Evolutionary conservation across 2,329 filamentous ascomycete species (phyloP).

Genomic region (Hypoxylon sp.): DNA sequence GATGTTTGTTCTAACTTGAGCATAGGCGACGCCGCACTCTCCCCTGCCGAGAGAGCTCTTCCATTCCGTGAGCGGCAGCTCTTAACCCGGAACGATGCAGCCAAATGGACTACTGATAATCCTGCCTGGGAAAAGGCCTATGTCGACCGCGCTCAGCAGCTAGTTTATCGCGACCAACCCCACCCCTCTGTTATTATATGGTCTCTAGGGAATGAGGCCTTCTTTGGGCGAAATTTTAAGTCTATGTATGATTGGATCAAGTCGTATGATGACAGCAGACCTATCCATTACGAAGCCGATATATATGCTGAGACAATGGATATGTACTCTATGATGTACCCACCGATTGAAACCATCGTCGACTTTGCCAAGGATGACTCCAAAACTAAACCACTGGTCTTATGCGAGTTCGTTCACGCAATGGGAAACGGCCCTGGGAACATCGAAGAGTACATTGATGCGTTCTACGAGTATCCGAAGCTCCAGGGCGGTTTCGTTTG

Average conservation of each 20-base stretch:
- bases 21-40: slow-evolving; percentile 49
- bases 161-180: slow-evolving; percentile 74
- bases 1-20: slow-evolving; percentile 27
- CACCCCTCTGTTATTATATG: slow-evolving; percentile 75
- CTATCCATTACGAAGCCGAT: slow-evolving; percentile 73
- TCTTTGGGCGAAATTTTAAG: slow-evolving; percentile 72
- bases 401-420: slow-evolving; percentile 65
- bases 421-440: slow-evolving; percentile 78
- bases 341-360: slow-evolving; percentile 58
- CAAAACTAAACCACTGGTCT: slow-evolving; percentile 64
- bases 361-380: slow-evolving; percentile 54
- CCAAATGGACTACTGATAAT: slow-evolving; percentile 67
- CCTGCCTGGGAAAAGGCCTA: slow-evolving; percentile 70
- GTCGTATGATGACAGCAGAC: slow-evolving; percentile 64
- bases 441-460: slow-evolving; percentile 72
- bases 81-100: slow-evolving; percentile 53
- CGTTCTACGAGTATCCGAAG: slow-evolving; percentile 67
- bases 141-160: slow-evolving; percentile 71
- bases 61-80: slow-evolving; percentile 51
- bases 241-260: slow-evolving; percentile 74
- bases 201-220: slow-evolving; percentile 76
- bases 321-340: slow-evolving; percentile 74
- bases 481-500: slow-evolving; percentile 74
- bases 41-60: slow-evolving; percentile 46
- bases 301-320: slow-evolving; percentile 67